Evolutionary conservation across 2,329 filamentous ascomycete species (phyloP).

Genomic region (Verticillium klebahnii): DNA sequence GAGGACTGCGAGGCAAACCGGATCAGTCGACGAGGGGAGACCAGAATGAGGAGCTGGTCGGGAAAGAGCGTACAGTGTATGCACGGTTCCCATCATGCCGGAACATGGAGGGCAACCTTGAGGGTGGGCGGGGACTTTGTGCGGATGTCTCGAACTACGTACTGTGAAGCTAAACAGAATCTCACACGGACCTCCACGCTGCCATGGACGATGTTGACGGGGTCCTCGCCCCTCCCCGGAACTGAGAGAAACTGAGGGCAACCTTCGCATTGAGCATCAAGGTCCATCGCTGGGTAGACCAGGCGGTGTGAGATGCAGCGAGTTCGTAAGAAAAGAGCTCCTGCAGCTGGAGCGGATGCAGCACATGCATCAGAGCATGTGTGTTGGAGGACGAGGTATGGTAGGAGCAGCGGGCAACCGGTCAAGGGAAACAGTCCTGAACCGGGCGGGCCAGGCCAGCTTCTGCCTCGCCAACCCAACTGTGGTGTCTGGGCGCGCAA

Average conservation of each 20-base stretch:
- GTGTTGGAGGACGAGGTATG: not conserved
- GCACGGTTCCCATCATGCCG: not conserved
- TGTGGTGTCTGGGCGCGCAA: not conserved
- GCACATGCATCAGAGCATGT: not conserved
- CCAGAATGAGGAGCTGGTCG: not conserved
- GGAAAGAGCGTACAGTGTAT: not conserved
- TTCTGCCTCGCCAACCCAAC: not conserved
- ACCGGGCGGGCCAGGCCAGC: not conserved
- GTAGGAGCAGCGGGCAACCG: not conserved
- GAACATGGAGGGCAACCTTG: not conserved
- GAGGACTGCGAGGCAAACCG: not conserved
- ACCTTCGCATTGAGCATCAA: not conserved
- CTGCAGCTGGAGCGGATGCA: not conserved
- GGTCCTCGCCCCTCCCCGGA: not conserved
- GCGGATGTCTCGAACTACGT: not conserved
- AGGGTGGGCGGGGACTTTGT: not conserved
- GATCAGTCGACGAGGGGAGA: not conserved
- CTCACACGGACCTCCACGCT: not conserved
- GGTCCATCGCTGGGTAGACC: not conserved
- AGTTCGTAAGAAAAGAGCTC: not conserved
- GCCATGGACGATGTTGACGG: not conserved
- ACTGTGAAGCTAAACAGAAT: not conserved
- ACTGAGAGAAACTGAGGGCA: too few relatives aligned
- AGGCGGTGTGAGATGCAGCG: not conserved
- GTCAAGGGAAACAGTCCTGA: not conserved